These are phyloP conservation scores for Starmerella stellata DNA, from an alignment of 805 yeast species.

Conservation along the genomic window DNA sequence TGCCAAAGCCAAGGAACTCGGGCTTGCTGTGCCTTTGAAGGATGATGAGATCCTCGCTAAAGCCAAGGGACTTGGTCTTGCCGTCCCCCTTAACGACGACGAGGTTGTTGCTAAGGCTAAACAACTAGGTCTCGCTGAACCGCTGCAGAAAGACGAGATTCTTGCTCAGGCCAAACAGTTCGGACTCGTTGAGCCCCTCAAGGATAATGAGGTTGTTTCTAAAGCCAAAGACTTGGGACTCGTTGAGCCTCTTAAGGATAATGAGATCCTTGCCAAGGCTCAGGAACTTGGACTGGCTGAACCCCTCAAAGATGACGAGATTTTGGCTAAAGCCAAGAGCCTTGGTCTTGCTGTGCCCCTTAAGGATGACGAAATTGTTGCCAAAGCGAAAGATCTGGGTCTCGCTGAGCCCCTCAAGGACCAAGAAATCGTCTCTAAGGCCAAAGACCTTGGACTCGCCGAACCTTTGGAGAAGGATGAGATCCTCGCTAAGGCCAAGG, in stretches of 20 bases:
- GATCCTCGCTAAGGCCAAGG: constrained; percentile 5
- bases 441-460: constrained; percentile 7
- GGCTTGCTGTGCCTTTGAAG: constrained; percentile 32
- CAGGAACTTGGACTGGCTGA: constrained; percentile 14
- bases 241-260: constrained; percentile 19
- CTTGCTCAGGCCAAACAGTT: constrained; percentile 4
- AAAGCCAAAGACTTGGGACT: constrained; percentile 6
- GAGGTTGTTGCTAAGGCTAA: constrained; percentile 4
- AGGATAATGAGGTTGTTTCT: constrained; percentile 1
- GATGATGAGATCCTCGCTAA: constrained; percentile 16
- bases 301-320: constrained; percentile 9
- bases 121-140: constrained; percentile 7
- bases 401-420: constrained; percentile 32
- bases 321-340: constrained; percentile 26
- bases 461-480: constrained; percentile 6
- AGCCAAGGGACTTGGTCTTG: constrained; percentile 13
- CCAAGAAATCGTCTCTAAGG: constrained; percentile 6
- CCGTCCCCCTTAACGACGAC: constrained; percentile 3
- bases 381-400: constrained; percentile 29
- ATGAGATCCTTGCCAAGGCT: constrained; percentile 18
- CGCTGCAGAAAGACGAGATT: constrained; percentile 11
- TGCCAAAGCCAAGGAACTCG: constrained; percentile 10
- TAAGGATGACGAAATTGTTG: background rate
- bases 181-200: constrained; percentile 10
- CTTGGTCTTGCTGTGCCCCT: constrained; percentile 37